Percentiles rank a stretch among this genome's conserved stretches.
These are phyloP conservation scores for Casaregolazyma suthepensis DNA, from an alignment of 1,139 yeast genomes.

Conservation along the genomic window DNA sequence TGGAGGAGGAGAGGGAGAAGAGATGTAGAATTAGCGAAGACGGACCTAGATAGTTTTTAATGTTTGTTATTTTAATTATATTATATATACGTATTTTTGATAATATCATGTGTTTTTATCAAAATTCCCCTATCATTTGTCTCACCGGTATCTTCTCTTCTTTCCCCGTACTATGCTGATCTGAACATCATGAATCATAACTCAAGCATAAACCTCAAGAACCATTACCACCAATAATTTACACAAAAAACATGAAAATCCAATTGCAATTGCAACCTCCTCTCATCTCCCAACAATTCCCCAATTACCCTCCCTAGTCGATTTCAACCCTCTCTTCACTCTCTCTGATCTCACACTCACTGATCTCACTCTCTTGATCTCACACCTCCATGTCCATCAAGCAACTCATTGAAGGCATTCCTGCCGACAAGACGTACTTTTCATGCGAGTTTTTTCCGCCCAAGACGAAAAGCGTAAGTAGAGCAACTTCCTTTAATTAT, in stretches of 20 bases:
- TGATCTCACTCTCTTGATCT: not conserved
- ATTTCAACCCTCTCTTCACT: no score
- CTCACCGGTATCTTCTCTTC: no score
- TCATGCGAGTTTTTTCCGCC: conserved; percentile 98
- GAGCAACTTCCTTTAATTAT: not conserved
- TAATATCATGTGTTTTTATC: no score
- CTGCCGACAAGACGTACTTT: conserved; percentile 54
- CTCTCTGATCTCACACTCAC: not conserved
- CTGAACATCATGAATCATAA: not conserved
- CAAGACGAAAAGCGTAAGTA: conserved; percentile 62
- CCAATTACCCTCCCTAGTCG: not conserved
- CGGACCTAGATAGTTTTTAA: not conserved
- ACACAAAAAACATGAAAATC: not conserved
- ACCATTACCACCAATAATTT: no score
- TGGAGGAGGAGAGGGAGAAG: not conserved
- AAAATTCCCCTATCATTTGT: no score
- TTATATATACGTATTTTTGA: no score
- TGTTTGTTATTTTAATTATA: not conserved
- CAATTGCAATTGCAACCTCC: no score
- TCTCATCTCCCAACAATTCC: no score
- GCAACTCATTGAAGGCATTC: conserved; percentile 49
- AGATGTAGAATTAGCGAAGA: not conserved
- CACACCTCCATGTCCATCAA: conserved; percentile 41
- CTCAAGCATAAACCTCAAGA: not conserved
- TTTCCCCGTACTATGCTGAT: no score